Evolutionary conservation across 1,139 yeast genomes (phyloP).

Genomic region (Hyphopichia burtonii): DNA sequence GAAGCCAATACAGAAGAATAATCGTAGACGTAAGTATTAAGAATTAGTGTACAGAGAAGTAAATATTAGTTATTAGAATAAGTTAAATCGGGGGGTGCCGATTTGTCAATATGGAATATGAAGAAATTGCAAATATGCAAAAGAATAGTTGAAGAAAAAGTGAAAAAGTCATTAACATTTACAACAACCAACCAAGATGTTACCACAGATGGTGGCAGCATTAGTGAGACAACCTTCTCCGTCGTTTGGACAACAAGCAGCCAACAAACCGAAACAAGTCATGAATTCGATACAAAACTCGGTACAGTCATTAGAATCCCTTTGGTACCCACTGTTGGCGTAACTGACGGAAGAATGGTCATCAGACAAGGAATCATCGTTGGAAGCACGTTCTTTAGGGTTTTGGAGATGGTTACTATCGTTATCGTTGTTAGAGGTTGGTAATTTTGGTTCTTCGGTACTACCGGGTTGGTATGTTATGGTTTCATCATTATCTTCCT

Average conservation of each 20-base stretch:
- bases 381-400: constrained; percentile 1
- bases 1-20: background rate
- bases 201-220: constrained; percentile 38
- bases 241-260: constrained; percentile 40
- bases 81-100: no score
- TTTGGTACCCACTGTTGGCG: constrained; percentile 34
- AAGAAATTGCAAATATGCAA: no score
- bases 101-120: no score
- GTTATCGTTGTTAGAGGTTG: background rate
- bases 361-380: background rate
- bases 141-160: background rate
- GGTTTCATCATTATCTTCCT: constrained; percentile 1
- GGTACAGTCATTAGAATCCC: constrained; percentile 40
- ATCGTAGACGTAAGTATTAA: background rate
- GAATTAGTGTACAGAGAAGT: background rate
- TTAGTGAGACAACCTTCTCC: constrained; percentile 44
- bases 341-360: constrained; percentile 18
- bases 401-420: background rate
- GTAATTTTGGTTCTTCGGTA: background rate
- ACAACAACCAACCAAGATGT: constrained; percentile 35
- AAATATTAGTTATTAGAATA: background rate
- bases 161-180: constrained; percentile 18
- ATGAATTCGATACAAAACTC: constrained; percentile 42
- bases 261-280: constrained; percentile 43
- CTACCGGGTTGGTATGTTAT: constrained; percentile 3